Evolutionary conservation across 371 early-diverging fungal genomes (phyloP).

Genomic region (Saksenaea oblongispora): DNA sequence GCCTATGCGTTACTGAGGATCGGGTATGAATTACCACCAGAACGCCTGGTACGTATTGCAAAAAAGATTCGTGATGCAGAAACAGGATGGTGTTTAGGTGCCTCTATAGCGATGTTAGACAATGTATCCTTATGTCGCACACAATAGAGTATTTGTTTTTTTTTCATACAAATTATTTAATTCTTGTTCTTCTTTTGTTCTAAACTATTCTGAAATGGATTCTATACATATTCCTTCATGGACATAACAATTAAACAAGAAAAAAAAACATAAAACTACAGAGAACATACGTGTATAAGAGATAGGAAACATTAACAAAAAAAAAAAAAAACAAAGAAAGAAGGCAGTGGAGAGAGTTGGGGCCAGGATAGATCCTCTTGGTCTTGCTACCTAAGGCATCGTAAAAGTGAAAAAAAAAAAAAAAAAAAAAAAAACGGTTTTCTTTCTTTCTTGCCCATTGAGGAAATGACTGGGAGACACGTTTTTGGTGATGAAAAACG

Average conservation of each 20-base stretch:
- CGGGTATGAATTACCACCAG: constrained; percentile 76
- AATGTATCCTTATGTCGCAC: constrained; percentile 20
- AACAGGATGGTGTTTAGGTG: constrained; percentile 94
- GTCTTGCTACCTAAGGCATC: background rate
- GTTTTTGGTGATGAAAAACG: background rate
- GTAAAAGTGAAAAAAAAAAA: constrained; percentile 2
- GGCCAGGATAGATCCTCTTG: background rate
- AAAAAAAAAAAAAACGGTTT: background rate
- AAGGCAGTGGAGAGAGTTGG: background rate
- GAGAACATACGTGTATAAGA: background rate
- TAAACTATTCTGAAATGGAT: no score
- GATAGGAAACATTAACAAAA: background rate
- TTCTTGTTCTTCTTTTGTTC: background rate
- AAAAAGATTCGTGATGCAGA: constrained; percentile 90
- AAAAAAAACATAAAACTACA: background rate
- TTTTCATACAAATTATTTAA: background rate
- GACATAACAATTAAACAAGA: background rate
- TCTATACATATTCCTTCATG: background rate
- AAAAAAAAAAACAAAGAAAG: background rate
- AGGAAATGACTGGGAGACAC: constrained; percentile 14
- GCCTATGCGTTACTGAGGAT: constrained; percentile 71
- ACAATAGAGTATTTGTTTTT: background rate
- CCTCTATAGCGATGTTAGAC: constrained; percentile 74
- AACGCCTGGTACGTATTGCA: constrained; percentile 69
- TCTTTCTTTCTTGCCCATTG: background rate